phyloP scores from a whole-genome alignment of 257 asterid genomes.

The Striga asiatica region DNA sequence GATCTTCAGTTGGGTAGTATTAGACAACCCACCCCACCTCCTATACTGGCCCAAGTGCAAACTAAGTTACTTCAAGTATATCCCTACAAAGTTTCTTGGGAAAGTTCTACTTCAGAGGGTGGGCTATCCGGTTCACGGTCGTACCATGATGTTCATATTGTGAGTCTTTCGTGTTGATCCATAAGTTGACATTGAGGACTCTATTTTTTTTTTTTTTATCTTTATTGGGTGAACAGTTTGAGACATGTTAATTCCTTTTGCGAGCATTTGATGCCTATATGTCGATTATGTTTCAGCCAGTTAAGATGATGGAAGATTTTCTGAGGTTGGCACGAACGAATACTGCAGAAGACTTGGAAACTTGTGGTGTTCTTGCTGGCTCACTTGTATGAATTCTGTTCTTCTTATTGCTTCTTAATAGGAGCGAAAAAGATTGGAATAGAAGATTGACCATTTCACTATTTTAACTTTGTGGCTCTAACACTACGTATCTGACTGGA shows the following conservation, averaged over 20 bases:
- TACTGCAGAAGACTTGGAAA: slow-evolving; percentile 69
- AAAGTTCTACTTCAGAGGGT: slow-evolving; percentile 61
- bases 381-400: slow-evolving; percentile 52
- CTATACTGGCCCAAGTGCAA: slow-evolving; percentile 78
- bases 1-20: slow-evolving; percentile 42
- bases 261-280: slow-evolving; percentile 16
- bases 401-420: slow-evolving; percentile 8
- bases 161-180: slow-evolving; percentile 32
- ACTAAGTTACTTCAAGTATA: slow-evolving; percentile 52
- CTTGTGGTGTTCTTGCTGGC: slow-evolving; percentile 97
- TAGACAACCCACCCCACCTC: slow-evolving; percentile 89
- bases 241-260: too few species aligned
- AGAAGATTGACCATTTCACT: too few species aligned
- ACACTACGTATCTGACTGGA: slow-evolving; percentile 18
- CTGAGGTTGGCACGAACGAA: slow-evolving; percentile 72
- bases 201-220: slow-evolving; percentile 1
- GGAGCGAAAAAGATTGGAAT: too few species aligned
- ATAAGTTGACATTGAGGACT: background rate
- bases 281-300: slow-evolving; percentile 49
- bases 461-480: too few species aligned
- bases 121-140: slow-evolving; percentile 45
- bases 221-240: slow-evolving; percentile 6
- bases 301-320: slow-evolving; percentile 83
- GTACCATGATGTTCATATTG: slow-evolving; percentile 86
- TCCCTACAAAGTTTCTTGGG: slow-evolving; percentile 86